Evolutionary conservation across 2,329 filamentous ascomycete species (phyloP).

Genomic region (Colletotrichum euphorbiae): DNA sequence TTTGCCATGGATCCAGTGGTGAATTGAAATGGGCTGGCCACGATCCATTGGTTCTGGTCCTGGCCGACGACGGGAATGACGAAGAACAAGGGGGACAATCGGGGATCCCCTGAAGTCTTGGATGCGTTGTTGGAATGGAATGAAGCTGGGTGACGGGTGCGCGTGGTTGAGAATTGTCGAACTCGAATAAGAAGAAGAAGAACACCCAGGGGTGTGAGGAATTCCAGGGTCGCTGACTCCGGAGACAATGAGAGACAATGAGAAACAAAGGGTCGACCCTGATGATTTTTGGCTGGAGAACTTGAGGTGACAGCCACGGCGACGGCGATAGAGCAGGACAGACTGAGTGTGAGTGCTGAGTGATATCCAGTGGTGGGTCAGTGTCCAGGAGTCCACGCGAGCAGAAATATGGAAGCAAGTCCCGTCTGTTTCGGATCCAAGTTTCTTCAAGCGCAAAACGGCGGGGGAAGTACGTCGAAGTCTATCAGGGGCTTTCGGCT

Average conservation of each 20-base stretch:
- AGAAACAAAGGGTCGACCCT: background rate
- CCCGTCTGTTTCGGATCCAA: conserved; percentile 15
- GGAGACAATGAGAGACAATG: background rate
- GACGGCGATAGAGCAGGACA: background rate
- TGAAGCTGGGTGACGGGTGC: conserved; percentile 11
- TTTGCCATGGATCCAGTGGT: conserved; percentile 12
- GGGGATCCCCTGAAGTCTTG: background rate
- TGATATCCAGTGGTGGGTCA: no score
- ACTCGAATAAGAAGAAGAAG: background rate
- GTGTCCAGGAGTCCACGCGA: conserved; percentile 21
- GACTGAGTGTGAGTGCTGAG: no score
- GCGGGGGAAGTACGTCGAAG: background rate
- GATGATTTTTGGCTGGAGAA: background rate
- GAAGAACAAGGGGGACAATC: conserved; percentile 32
- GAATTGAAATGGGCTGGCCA: no score
- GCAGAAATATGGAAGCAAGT: background rate
- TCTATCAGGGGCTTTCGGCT: conserved; percentile 7
- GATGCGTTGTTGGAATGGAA: conserved; percentile 14
- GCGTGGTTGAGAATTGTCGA: background rate
- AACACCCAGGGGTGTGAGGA: background rate
- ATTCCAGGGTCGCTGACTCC: conserved; percentile 12
- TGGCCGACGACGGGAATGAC: background rate
- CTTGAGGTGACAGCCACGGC: background rate
- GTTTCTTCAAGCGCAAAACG: conserved; percentile 9
- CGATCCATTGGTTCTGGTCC: no score